Evolutionary conservation across 2,329 filamentous ascomycete species (phyloP).

Genomic region (Aspergillus quadricinctus): DNA sequence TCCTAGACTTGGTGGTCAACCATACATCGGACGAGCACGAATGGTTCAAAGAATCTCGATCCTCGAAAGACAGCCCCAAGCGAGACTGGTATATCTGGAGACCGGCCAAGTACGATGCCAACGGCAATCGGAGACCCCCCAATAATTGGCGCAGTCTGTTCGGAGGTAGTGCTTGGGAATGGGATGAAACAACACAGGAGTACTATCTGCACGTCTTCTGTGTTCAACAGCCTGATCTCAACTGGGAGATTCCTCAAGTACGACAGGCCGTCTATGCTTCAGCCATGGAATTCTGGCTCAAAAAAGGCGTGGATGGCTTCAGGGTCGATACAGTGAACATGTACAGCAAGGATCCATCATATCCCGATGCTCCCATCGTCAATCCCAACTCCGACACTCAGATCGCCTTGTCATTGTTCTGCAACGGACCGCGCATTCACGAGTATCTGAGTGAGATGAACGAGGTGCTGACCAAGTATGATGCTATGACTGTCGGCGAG

Average conservation of each 20-base stretch:
- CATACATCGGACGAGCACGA: constrained; percentile 67
- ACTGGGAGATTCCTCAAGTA: constrained; percentile 69
- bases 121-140: constrained; percentile 61
- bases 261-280: constrained; percentile 64
- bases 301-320: constrained; percentile 68
- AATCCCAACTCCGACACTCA: constrained; percentile 47
- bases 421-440: constrained; percentile 55
- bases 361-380: constrained; percentile 43
- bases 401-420: constrained; percentile 60
- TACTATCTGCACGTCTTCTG: constrained; percentile 75
- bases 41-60: constrained; percentile 66
- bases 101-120: constrained; percentile 47
- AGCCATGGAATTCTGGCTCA: constrained; percentile 73
- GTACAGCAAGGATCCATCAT: constrained; percentile 59
- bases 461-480: constrained; percentile 50
- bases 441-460: constrained; percentile 54
- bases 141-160: constrained; percentile 61
- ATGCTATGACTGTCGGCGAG: constrained; percentile 57
- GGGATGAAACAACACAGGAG: constrained; percentile 64
- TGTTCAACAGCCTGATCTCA: constrained; percentile 74
- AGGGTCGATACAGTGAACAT: constrained; percentile 69
- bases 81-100: constrained; percentile 63
- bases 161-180: constrained; percentile 46
- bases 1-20: constrained; percentile 73
- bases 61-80: constrained; percentile 57